phyloP scores from a whole-genome alignment of 2,329 filamentous ascomycete species.

The Harringtonia lauricola region DNA sequence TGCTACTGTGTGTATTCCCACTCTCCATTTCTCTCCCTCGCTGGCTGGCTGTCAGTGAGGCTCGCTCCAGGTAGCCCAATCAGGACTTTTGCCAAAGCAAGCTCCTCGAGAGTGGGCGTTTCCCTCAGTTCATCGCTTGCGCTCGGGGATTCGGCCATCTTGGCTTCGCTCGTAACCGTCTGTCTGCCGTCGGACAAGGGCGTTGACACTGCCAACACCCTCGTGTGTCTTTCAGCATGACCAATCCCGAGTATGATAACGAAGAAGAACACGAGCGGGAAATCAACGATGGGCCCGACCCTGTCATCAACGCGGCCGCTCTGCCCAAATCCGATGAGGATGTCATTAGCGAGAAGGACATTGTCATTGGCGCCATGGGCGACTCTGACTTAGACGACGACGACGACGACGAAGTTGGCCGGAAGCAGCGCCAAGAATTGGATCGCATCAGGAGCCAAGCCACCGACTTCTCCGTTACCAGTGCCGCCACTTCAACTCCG shows the following conservation, averaged over 20 bases:
- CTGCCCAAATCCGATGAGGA: slow-evolving; percentile 5
- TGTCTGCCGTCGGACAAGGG: no score
- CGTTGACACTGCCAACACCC: no score
- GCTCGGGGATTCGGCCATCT: no score
- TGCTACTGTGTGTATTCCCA: not conserved
- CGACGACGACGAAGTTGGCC: not conserved
- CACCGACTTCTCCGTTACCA: slow-evolving; percentile 39
- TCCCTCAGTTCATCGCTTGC: not conserved
- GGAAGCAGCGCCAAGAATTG: slow-evolving; percentile 15
- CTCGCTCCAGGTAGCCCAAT: no score
- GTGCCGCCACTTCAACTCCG: slow-evolving; percentile 14
- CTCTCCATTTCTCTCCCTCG: no score
- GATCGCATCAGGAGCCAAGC: slow-evolving; percentile 38
- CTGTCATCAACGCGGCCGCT: slow-evolving; percentile 5
- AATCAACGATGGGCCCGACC: slow-evolving; percentile 10
- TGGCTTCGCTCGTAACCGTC: no score
- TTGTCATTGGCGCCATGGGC: slow-evolving; percentile 19
- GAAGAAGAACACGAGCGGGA: slow-evolving; percentile 12
- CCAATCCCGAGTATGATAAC: slow-evolving; percentile 6
- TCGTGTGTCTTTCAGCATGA: slow-evolving; percentile 1
- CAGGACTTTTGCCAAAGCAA: not conserved
- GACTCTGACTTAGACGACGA: slow-evolving; percentile 16
- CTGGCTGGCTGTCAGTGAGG: no score
- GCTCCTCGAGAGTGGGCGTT: no score
- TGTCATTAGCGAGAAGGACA: slow-evolving; percentile 11